These are phyloP conservation scores for Colletotrichum paranaense DNA, from an alignment of 2,329 filamentous ascomycete genomes.

Conservation along the genomic window DNA sequence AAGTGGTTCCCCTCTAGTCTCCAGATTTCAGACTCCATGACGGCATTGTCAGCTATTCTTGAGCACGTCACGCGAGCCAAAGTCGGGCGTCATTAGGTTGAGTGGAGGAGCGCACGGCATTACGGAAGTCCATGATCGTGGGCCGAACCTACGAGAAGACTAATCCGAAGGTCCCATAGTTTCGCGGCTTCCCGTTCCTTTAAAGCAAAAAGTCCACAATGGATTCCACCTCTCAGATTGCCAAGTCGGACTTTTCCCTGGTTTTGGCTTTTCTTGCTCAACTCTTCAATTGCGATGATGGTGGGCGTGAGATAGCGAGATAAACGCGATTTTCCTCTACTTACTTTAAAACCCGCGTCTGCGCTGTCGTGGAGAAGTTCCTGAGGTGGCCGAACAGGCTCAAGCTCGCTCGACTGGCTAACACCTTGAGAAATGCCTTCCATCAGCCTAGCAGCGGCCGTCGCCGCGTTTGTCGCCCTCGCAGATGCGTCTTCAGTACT, in stretches of 20 bases:
- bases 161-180: background rate
- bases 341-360: background rate
- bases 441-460: slow-evolving; percentile 3
- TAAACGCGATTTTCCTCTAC: background rate
- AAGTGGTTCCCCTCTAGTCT: background rate
- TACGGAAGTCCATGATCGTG: background rate
- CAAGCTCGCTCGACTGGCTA: too few species aligned
- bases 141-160: background rate
- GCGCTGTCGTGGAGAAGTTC: too few species aligned
- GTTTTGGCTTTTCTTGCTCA: background rate
- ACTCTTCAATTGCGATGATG: background rate
- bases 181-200: background rate
- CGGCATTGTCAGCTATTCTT: slow-evolving; percentile 8
- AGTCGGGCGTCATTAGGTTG: background rate
- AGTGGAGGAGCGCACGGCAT: background rate
- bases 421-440: background rate
- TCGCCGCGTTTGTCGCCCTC: slow-evolving; percentile 1
- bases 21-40: slow-evolving; percentile 7
- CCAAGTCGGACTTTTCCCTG: background rate
- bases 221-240: background rate
- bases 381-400: too few species aligned
- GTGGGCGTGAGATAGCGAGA: background rate
- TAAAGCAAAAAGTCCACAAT: background rate
- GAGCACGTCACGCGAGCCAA: background rate
- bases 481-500: slow-evolving; percentile 39